A percentile compares a stretch with the other conserved stretches of the same genome.
Evolutionary conservation across 2,329 filamentous ascomycete genomes (phyloP).

Genomic region (Aspergillus sp.): DNA sequence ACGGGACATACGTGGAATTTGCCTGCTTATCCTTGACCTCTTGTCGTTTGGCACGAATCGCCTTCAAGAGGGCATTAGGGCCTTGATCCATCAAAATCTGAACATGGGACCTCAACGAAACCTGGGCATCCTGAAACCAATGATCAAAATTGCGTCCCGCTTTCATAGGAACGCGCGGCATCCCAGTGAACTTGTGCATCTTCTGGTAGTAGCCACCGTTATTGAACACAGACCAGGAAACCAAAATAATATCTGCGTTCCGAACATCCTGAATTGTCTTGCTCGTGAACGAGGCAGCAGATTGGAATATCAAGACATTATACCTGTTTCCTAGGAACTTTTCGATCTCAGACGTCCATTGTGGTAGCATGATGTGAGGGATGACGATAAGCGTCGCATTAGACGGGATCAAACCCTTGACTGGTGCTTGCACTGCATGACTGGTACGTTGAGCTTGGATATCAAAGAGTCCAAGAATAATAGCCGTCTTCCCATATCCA

Average conservation of each 20-base stretch:
- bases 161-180: slow-evolving; percentile 34
- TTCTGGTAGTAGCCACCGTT: slow-evolving; percentile 43
- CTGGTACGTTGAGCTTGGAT: slow-evolving; percentile 31
- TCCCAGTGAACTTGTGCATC: slow-evolving; percentile 46
- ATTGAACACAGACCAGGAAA: slow-evolving; percentile 46
- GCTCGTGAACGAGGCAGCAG: slow-evolving; percentile 31
- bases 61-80: slow-evolving; percentile 24
- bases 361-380: slow-evolving; percentile 48
- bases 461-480: slow-evolving; percentile 52
- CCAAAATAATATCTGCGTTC: slow-evolving; percentile 49
- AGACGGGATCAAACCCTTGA: slow-evolving; percentile 32
- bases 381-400: slow-evolving; percentile 57
- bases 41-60: slow-evolving; percentile 20
- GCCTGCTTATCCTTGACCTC: slow-evolving; percentile 29
- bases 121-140: slow-evolving; percentile 46
- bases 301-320: slow-evolving; percentile 42
- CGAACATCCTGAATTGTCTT: slow-evolving; percentile 41
- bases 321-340: slow-evolving; percentile 44
- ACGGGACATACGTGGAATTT: slow-evolving; percentile 33
- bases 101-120: slow-evolving; percentile 39
- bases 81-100: slow-evolving; percentile 26
- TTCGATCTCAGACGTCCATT: slow-evolving; percentile 52
- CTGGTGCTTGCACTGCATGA: slow-evolving; percentile 2
- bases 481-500: slow-evolving; percentile 61
- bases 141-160: slow-evolving; percentile 45